Base-by-base conservation (phyloP, 176 grass and related monocot species). In the Oropetium thomaeum region DNA sequence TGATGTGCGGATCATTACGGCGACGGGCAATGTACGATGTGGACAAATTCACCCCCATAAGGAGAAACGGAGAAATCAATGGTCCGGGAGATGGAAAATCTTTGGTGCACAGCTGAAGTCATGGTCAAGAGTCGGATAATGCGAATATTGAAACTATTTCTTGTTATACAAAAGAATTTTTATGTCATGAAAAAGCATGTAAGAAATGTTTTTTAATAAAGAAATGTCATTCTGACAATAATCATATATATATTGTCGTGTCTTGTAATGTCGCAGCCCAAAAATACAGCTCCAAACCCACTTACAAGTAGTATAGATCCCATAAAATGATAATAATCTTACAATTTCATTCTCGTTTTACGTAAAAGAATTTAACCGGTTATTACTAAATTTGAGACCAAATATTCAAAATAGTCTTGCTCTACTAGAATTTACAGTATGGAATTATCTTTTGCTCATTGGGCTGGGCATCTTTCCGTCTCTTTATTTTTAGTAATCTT, bases 1-100 rank as follows among this genome's bases (percentile, higher is more conserved):
- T 76, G 37, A 38, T 47, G 9, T 52, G 65, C 64, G 83, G 78
- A 86, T 61, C 23, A 33, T 69, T 5, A 76, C 40, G 39, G 58
- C 12, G 8, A 13, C 19, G 69, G 38, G 73, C 76, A 30, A 71
- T 58, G 0, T 61, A 20, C 42, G 59, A 82, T 73, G 85, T 87
- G 79, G 73, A 60, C 33, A 1, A 27, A 44, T 41, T 41, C 41
- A 2, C 26, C 15, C 49, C 67, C 49, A 20, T 6, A 40, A 32
- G 27, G 17, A 7, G 72, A 44, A 77, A 66, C 48, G 45, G 23
- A 65, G 11, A 33, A 27, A 17, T 17, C 2, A 10, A 63, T 3
- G 10, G n/a, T 14, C 11, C 11, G 49, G 10, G 2, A 20, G 19
- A 42, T 73, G 79, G 66, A 67, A 87, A 82, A 51, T 34, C 12